phyloP scores from a whole-genome alignment of 306 rosid genomes.

The Senna tora region DNA sequence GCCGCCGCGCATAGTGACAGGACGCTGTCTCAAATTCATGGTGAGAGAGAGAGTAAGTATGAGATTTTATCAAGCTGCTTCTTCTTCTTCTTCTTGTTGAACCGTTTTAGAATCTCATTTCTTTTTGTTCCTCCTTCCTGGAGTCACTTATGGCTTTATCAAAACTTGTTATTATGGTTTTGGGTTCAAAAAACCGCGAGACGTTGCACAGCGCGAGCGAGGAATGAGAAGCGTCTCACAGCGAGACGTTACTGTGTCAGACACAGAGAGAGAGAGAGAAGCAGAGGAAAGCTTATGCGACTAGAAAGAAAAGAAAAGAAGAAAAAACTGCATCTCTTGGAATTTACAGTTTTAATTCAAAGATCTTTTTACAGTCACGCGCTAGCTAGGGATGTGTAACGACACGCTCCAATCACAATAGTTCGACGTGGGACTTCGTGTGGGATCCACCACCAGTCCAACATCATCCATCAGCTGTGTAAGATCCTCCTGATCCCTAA shows the following conservation, averaged over 20 bases:
- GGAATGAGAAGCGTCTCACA: neutral
- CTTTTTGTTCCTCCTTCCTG: neutral
- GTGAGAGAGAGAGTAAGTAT: constrained; percentile 16
- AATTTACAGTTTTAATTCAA: no score
- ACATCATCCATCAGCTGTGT: neutral
- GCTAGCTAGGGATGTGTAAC: neutral
- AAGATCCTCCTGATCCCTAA: neutral
- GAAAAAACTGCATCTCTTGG: constrained; percentile 35
- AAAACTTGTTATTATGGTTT: constrained; percentile 5
- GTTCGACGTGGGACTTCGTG: neutral
- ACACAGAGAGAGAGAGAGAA: neutral
- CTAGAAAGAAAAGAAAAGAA: no score
- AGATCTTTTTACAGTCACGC: neutral
- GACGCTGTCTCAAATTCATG: constrained; percentile 47
- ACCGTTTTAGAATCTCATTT: constrained; percentile 29
- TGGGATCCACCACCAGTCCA: constrained; percentile 25
- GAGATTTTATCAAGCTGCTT: neutral
- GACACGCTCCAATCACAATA: constrained; percentile 26
- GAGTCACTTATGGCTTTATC: constrained; percentile 8
- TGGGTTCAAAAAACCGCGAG: neutral
- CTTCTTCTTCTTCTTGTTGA: neutral
- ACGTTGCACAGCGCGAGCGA: no score
- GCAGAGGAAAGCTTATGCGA: constrained; percentile 16
- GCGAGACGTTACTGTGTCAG: neutral
- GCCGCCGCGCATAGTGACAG: constrained; percentile 37